phyloP scores from a whole-genome alignment of 495 filamentous ascomycete species.

The Lichenothelia convexa region DNA sequence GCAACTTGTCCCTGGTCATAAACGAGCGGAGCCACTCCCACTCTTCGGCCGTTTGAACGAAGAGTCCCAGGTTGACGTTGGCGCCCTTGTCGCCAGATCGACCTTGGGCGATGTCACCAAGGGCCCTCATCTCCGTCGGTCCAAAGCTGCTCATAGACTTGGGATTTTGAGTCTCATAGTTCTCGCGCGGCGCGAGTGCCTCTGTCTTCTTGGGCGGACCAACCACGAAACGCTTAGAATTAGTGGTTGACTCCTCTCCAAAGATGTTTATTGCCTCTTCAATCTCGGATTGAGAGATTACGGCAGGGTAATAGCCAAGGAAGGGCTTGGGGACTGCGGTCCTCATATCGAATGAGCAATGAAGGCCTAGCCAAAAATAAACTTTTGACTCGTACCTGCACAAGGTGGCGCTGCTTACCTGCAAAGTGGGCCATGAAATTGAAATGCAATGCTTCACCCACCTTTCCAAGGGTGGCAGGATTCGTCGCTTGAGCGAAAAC shows the following conservation, averaged over 20 bases:
- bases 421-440: conserved; percentile 10
- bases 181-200: conserved; percentile 3
- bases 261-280: conserved; percentile 8
- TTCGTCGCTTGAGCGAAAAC: conserved; percentile 12
- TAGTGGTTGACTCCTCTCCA: neutral
- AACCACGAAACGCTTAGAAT: conserved; percentile 4
- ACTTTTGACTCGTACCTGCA: too few species aligned
- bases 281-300: conserved; percentile 7
- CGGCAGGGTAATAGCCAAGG: conserved; percentile 13
- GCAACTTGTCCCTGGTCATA: conserved; percentile 13
- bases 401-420: too few species aligned
- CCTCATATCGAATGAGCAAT: conserved; percentile 11
- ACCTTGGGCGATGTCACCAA: conserved; percentile 18
- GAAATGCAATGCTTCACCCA: conserved; percentile 5
- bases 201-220: conserved; percentile 3
- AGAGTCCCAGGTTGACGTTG: conserved; percentile 20
- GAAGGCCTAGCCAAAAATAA: conserved; percentile 7
- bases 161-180: conserved; percentile 7
- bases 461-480: conserved; percentile 3
- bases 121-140: conserved; percentile 8
- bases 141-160: conserved; percentile 8
- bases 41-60: conserved; percentile 12
- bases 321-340: conserved; percentile 16
- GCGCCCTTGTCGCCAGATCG: conserved; percentile 22
- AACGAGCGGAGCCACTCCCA: conserved; percentile 20